phyloP scores from a whole-genome alignment of 352 stramenopile species.

The Phytophthora cryptogea region DNA sequence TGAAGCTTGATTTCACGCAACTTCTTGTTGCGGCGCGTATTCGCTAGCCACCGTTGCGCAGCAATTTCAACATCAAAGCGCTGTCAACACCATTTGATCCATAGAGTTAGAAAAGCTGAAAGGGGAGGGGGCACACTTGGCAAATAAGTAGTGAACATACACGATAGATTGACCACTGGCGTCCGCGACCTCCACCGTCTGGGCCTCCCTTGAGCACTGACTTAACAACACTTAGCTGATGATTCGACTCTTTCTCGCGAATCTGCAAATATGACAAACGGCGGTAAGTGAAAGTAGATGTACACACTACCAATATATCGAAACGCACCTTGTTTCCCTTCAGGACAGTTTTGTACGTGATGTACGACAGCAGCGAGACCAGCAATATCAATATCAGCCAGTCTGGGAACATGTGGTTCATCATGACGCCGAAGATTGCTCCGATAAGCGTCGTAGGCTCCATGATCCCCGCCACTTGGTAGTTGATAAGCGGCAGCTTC shows the following conservation, averaged over 20 bases:
- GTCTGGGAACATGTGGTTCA: conserved; percentile 83
- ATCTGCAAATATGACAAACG: conserved; percentile 34
- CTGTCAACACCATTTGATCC: conserved; percentile 27
- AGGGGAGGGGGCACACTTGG: background rate
- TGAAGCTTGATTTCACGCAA: conserved; percentile 43
- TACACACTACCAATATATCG: background rate
- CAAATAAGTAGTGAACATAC: conserved; percentile 29
- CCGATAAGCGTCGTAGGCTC: conserved; percentile 92
- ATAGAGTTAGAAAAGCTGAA: background rate
- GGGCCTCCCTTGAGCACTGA: conserved; percentile 52
- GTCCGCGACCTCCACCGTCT: conserved; percentile 44
- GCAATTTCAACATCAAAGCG: conserved; percentile 70
- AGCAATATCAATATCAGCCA: conserved; percentile 84
- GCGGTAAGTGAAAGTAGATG: background rate
- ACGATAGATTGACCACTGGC: conserved; percentile 72
- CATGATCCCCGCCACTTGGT: conserved; percentile 99
- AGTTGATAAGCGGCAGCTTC: conserved; percentile 96
- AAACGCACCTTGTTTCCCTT: conserved; percentile 68
- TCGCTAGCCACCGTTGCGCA: conserved; percentile 59
- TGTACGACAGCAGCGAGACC: conserved; percentile 75
- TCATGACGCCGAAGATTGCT: conserved; percentile 81
- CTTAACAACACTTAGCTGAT: conserved; percentile 52
- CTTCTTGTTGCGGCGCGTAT: conserved; percentile 65
- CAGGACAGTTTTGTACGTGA: conserved; percentile 71
- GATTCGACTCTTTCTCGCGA: conserved; percentile 55